These are phyloP conservation scores for Rhizophagus sp. DNA, from an alignment of 192 early-diverging fungal genomes.

Conservation along the genomic window DNA sequence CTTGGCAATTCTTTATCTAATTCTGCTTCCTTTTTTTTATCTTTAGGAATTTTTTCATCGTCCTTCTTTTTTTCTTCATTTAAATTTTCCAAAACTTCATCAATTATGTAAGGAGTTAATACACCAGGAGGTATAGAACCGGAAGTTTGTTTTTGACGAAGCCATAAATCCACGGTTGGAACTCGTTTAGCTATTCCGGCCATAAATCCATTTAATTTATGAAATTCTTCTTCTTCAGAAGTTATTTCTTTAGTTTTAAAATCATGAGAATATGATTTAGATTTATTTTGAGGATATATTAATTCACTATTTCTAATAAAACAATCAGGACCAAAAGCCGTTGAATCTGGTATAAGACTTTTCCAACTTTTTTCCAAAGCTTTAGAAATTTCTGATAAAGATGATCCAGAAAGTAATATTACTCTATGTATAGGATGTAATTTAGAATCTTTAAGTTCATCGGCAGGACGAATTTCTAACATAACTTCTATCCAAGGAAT, in stretches of 20 bases:
- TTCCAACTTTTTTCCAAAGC: constrained; percentile 20
- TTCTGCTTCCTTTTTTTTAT: background rate
- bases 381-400: constrained; percentile 22
- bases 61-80: background rate
- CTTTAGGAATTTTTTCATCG: background rate
- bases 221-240: background rate
- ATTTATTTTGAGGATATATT: background rate
- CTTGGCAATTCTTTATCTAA: background rate
- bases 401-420: constrained; percentile 17
- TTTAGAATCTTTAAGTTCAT: constrained; percentile 12
- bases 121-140: constrained; percentile 16
- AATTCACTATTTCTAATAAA: background rate
- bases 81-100: background rate
- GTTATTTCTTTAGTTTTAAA: too few species aligned
- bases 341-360: constrained; percentile 7
- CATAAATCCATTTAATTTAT: background rate
- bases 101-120: constrained; percentile 18
- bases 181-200: background rate
- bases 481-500: constrained; percentile 23
- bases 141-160: background rate
- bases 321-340: background rate
- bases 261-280: background rate
- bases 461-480: constrained; percentile 18
- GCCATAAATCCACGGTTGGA: too few species aligned
- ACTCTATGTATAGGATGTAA: constrained; percentile 6